Evolutionary conservation across 176 grass and related monocot genomes (phyloP).

Genomic region (Carex scoparia): DNA sequence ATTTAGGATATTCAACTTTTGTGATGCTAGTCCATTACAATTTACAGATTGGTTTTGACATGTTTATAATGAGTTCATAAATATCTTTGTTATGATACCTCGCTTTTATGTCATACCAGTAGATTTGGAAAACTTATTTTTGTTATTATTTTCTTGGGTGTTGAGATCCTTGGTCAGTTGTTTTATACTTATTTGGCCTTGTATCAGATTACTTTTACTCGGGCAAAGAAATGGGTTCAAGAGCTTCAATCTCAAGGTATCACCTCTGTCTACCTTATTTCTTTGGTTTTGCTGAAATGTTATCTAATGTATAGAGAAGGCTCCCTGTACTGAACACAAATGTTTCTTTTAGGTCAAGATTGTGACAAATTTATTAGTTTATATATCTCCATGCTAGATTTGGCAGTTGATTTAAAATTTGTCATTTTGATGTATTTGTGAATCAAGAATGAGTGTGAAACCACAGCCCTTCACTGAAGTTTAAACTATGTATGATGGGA

Average conservation of each 20-base stretch:
- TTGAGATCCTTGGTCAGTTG: not conserved
- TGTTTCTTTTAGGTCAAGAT: not conserved
- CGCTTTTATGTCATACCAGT: not conserved
- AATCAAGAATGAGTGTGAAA: not conserved
- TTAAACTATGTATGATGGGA: not conserved
- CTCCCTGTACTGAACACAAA: not conserved
- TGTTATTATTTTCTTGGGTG: constrained; percentile 1
- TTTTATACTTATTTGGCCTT: not conserved
- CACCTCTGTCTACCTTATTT: not conserved
- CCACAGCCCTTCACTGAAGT: not conserved
- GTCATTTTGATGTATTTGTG: not conserved
- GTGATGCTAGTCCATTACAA: not conserved
- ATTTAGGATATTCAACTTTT: not conserved
- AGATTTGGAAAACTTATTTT: not conserved
- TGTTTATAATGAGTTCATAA: not conserved
- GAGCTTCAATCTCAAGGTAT: constrained; percentile 93
- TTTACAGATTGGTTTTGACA: not conserved
- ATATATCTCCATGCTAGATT: not conserved
- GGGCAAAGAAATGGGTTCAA: constrained; percentile 92
- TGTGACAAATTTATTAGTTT: not conserved
- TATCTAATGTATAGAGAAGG: not conserved
- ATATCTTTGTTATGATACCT: not conserved
- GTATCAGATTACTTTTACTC: constrained; percentile 27
- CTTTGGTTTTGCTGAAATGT: not conserved
- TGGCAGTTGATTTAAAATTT: not conserved